Evolutionary conservation across 495 filamentous ascomycete genomes (phyloP), one percentile per base, ranked within the genome.

Genomic region (Coniosporium apollinis): DNA sequence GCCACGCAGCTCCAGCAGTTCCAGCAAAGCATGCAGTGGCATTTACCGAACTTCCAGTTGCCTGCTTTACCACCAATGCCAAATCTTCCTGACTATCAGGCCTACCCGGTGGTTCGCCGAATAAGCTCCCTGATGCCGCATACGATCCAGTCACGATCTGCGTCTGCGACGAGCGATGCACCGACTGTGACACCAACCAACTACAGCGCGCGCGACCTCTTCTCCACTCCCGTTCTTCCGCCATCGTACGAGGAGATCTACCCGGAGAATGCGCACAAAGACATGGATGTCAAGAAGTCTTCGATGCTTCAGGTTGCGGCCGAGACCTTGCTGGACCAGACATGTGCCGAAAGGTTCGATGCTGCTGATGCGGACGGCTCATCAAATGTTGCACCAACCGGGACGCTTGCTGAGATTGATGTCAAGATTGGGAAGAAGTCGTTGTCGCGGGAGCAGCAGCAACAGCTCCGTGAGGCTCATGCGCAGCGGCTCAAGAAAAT

Each of bases 171-270:
- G 13, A 25, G 19, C 24, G 22, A 28, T 17, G 26, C 34, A n/a
- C 21, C 22, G 21, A 37, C 17, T 10, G 19, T 22, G 4, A 14
- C 32, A 10, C 19, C 22, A 34, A 25, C 46, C 3, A 66, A 74
- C 41, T 64, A 63, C 40, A 60, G 65, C 43, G 83, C 80, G 76
- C 82, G 76, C 68, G 75, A 81, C 46, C 58, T 76, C 29, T 52
- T 74, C 39, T 68, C 61, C 30, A 66, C 54, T 56, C 65, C 55
- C 1, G 46, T 58, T 4, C 61, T 64, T 19, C 82, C 82, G 4
- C 82, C 83, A 21, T 70, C 83, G 3, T 92, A 92, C 40, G 72
- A 84, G 34, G 82, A 85, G 15, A 66, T 91, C 19, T 92, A 72
- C 49, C 82, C 82, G 22, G 59, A 62, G 16, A 46, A 44, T 24